Conservation (phyloP, 352 stramenopile genomes). For the Globisporangium barbulae region DNA sequence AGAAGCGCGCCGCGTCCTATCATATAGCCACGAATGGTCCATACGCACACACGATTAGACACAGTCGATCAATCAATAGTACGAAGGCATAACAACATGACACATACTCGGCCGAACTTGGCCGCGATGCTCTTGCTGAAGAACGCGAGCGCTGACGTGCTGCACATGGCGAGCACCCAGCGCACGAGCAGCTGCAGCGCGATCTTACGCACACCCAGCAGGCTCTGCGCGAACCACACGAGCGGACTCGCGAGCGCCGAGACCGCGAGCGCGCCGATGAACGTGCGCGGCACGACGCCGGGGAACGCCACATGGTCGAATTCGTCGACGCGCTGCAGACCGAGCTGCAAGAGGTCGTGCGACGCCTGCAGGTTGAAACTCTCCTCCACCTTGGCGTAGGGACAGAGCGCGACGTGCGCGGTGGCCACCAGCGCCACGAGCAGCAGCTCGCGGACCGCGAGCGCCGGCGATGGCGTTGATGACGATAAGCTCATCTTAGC, state of each 20-base stretch:
- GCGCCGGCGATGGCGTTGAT: background rate
- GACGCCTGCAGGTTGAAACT: conserved; percentile 98
- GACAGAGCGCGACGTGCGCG: conserved; percentile 50
- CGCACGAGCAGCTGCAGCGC: conserved; percentile 60
- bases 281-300: conserved; percentile 97
- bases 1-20: conserved; percentile 56
- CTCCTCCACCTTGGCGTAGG: conserved; percentile 94
- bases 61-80: too few relatives aligned
- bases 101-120: conserved; percentile 48
- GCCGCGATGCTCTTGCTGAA: conserved; percentile 59
- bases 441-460: conserved; percentile 1
- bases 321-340: conserved; percentile 30
- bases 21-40: background rate
- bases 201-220: conserved; percentile 36
- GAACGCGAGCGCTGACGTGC: conserved; percentile 45
- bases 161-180: conserved; percentile 56
- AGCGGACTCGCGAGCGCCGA: conserved; percentile 43
- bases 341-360: conserved; percentile 93
- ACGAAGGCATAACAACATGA: background rate
- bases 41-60: background rate
- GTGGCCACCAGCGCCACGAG: conserved; percentile 28
- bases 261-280: conserved; percentile 87
- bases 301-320: conserved; percentile 98
- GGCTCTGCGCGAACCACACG: conserved; percentile 23
- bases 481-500: background rate